Evolutionary conservation across 2,329 filamentous ascomycete species (phyloP), one percentile per base, ranked within the genome.

Genomic region (Fusarium algeriense): DNA sequence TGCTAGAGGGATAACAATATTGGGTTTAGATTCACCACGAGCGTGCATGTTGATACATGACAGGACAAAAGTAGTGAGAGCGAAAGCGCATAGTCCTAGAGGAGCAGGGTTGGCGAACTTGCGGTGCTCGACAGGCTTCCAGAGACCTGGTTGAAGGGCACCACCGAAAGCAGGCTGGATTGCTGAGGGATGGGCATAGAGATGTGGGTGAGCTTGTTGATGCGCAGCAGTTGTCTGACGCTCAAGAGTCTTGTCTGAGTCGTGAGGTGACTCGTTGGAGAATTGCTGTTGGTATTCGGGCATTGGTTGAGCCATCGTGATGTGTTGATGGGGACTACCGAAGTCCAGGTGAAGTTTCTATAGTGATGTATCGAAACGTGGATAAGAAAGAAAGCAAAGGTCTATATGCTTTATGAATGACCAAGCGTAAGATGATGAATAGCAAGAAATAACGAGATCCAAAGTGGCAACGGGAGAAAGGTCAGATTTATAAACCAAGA

Each of bases 41-140:
- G 90, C 83, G 57, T 88, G 85, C 81, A 93, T 85, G 83, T 95
- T 95, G 82, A 95, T 85, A 75, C 87, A 84, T 34, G 91, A 93
- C 52, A 95, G 87, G 40, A 95, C 89, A 80, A 95, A 95, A 15
- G 93, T 95, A 58, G 93, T 95, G 78, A 95, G 85, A 70, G 93
- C 93, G 84, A 95, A 95, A 79, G 91, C 93, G 68, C 85, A 88
- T 52, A 95, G 88, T 70, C 93, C 93, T 41, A 95, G 86, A 34
- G 92, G 93, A 57, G 91, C 92, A 7, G 93, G 93, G 82, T 95
- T 95, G 83, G 88, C 93, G 80, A 95, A 89, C 84, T 92, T 92
- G 82, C 91, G 90, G 79, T 88, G 86, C 81, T 89, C 88, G 56
- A 84, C 83, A 12, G 89, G 84, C 81, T 87, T 89, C 85, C 91